Conservation (phyloP, 2,329 filamentous ascomycete species). For the Trichoderma atroviride region DNA sequence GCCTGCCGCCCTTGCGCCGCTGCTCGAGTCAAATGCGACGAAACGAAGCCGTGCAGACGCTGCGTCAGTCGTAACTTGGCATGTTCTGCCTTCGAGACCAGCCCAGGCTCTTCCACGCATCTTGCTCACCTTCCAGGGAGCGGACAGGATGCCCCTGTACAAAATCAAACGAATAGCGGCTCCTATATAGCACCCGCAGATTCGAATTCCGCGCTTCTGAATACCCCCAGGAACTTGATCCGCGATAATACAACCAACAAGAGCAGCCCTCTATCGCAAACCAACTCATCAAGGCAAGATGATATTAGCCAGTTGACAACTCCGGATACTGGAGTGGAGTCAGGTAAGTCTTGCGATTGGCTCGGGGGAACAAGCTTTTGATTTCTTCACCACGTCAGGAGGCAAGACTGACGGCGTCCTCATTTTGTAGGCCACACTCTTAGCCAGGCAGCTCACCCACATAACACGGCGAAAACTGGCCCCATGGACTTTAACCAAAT, state of each 20-base stretch:
- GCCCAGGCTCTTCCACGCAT: constrained; percentile 48
- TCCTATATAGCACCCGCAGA: constrained; percentile 16
- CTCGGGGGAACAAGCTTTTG: neutral
- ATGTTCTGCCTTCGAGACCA: constrained; percentile 46
- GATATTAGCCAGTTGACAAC: constrained; percentile 40
- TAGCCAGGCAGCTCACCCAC: constrained; percentile 5
- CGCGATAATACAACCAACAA: constrained; percentile 32
- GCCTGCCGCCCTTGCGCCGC: constrained; percentile 56
- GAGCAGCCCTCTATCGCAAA: constrained; percentile 35
- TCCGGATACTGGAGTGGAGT: constrained; percentile 40
- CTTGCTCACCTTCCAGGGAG: constrained; percentile 48
- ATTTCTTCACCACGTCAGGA: neutral
- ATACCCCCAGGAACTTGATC: constrained; percentile 29
- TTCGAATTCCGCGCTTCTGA: constrained; percentile 32
- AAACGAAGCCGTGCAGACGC: constrained; percentile 56
- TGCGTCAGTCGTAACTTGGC: constrained; percentile 51
- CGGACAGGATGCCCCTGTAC: constrained; percentile 35
- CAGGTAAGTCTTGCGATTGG: constrained; percentile 30
- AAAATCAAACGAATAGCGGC: neutral
- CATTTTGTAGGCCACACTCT: constrained; percentile 25
- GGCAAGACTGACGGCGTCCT: constrained; percentile 11
- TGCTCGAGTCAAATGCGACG: constrained; percentile 59
- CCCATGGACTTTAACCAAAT: constrained; percentile 40
- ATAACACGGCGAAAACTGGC: constrained; percentile 17
- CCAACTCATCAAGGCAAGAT: constrained; percentile 36